Evolutionary conservation across 306 rosid genomes (phyloP).

Genomic region (Acmispon strigosus): DNA sequence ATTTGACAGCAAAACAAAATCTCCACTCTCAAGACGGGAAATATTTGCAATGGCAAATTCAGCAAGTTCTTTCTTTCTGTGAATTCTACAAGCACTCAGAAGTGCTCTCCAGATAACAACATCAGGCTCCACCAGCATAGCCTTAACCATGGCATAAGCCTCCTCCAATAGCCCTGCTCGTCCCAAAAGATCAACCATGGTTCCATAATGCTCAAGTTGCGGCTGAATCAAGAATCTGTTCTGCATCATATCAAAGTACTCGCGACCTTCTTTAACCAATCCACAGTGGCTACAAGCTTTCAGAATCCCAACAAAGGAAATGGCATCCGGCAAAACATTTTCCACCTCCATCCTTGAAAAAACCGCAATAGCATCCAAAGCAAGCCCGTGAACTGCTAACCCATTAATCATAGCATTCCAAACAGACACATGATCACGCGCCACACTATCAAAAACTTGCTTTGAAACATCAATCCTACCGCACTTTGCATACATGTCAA

Average conservation of each 20-base stretch:
- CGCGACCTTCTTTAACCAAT: conserved; percentile 50
- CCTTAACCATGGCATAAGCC: conserved; percentile 41
- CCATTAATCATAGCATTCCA: conserved; percentile 79
- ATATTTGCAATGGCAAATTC: conserved; percentile 61
- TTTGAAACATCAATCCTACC: conserved; percentile 51
- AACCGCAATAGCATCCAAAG: conserved; percentile 34
- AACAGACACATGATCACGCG: conserved; percentile 44
- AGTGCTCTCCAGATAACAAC: conserved; percentile 65
- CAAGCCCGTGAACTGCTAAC: conserved; percentile 65
- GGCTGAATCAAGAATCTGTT: conserved; percentile 45
- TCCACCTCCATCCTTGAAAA: conserved; percentile 58
- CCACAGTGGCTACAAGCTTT: conserved; percentile 68
- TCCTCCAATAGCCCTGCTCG: conserved; percentile 60
- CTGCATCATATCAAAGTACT: conserved; percentile 51
- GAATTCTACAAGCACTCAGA: conserved; percentile 57
- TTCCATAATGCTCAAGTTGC: conserved; percentile 61
- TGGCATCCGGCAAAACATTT: conserved; percentile 44
- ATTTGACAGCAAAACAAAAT: conserved; percentile 62
- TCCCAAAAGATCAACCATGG: conserved; percentile 70
- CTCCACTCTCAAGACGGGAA: conserved; percentile 50
- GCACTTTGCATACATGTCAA: conserved; percentile 67
- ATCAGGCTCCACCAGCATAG: conserved; percentile 64
- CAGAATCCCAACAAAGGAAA: conserved; percentile 58
- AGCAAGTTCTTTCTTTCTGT: conserved; percentile 44
- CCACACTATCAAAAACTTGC: conserved; percentile 33